Evolutionary conservation across 305 asterid genomes (phyloP).

Genomic region (Nicotiana rustica): DNA sequence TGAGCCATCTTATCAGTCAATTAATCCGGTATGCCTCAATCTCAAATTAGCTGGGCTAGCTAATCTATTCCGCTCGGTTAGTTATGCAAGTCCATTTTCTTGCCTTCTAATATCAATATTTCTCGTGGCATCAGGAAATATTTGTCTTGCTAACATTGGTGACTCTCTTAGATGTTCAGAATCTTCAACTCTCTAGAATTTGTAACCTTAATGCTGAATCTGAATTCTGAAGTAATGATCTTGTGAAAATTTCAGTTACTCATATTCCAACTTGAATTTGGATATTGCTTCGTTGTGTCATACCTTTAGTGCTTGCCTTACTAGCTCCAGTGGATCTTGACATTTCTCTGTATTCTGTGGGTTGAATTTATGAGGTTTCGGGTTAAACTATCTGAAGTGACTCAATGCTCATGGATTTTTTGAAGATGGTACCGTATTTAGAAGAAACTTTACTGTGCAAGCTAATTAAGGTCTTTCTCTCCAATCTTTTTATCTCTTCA

Average conservation of each 20-base stretch:
- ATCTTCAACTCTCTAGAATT: neutral
- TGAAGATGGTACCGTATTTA: neutral
- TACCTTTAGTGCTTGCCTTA: neutral
- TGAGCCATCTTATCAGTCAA: neutral
- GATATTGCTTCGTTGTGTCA: neutral
- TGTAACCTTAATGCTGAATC: neutral
- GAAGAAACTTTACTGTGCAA: neutral
- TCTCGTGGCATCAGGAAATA: neutral
- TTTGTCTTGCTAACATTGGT: neutral
- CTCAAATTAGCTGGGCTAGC: neutral
- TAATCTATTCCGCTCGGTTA: neutral
- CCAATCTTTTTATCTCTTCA: slow-evolving; percentile 35
- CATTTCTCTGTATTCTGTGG: neutral
- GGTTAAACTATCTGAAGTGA: neutral
- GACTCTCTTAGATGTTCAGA: slow-evolving; percentile 13
- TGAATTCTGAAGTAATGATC: slow-evolving; percentile 21
- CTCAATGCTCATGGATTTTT: slow-evolving; percentile 1
- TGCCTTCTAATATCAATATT: neutral
- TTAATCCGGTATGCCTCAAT: neutral
- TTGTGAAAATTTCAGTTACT: slow-evolving; percentile 6
- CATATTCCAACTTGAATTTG: neutral
- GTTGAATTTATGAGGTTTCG: neutral
- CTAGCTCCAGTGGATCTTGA: neutral
- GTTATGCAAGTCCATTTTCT: neutral
- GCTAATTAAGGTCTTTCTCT: neutral